Base-by-base conservation (phyloP, 805 yeast genomes). In the Saccharomyces cerevisiae region DNA sequence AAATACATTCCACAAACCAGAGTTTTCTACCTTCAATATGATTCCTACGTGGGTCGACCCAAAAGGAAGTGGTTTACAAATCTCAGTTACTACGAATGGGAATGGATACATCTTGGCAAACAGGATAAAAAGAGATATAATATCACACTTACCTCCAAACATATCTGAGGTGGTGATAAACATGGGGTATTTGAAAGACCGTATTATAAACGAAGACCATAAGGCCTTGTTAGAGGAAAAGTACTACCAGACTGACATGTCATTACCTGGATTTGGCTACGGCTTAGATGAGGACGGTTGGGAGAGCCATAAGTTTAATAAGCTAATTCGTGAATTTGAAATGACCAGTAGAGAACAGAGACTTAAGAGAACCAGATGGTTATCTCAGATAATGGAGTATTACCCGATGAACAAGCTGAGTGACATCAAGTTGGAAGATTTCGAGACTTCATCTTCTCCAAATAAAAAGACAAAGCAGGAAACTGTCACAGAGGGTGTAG, bases 101-200 rank as follows among this genome's bases (percentile, higher is more conserved):
- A 87, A 87, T 70, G 97, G 97, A 4, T 91, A 97, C 72, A 81
- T 89, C 51, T 73, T 91, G 51, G 96, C 96, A 1, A 80, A 83
- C 53, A 76, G 96, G 61, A 78, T 91, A 61, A 86, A 83, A 61
- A 74, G 97, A 58, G 95, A 87, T 56, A 70, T 89, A 46, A 80
- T 82, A 0, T 74, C 79, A 30, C 70, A 77, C 4, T 72, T 91
- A 48, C 97, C 97, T 0, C 60, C 73, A 3, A 81, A 89, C 61
- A 79, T 91, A 22, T 91, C 84, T 21, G 77, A 76, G 26, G 79
- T 88, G 1, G 85, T 96, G 59, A 70, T 73, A 14, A 83, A 82
- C 53, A 80, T 91, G 49, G 96, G 96, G 0, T 70, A 73, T 28
- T 73, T 91, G 51, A 77, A 96, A 58, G 66, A 70, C 32, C 69